Evolutionary conservation across 768 basidiomycete species (phyloP), one percentile per base, ranked within the genome.

Genomic region (Glaciozyma antarctica): DNA sequence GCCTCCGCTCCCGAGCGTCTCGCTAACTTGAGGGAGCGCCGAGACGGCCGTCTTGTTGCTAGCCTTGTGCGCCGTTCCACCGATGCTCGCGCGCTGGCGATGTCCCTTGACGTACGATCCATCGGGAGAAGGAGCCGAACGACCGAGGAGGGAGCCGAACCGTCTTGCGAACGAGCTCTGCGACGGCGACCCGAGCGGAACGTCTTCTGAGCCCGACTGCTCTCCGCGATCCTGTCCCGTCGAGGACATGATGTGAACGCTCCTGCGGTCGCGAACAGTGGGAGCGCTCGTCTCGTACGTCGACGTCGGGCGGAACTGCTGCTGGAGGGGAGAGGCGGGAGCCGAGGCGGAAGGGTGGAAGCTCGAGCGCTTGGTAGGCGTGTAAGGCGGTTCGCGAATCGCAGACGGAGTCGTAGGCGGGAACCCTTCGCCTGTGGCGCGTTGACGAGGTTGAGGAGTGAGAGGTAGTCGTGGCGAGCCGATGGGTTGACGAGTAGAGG

Each of bases 121-220:
- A 19, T 13, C 22, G 9, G 16, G 15, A 7, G 34, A 15, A 26
- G 54, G 30, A 0, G 47, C 3, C 1, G 61, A 54, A 15, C 10
- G 70, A 58, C 72, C 72, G 45, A 75, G 69, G 28, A 75, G 69
- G 17, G 72, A 73, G 15, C 73, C 67, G 63, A 75, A 75, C 24
- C 74, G 60, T 2, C 66, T 32, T 0, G 67, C 74, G 62, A 75
- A 68, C 17, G 60, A 58, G 24, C 68, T 30, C 17, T 26, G 32
- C 30, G 53, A 54, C 15, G 53, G 21, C 17, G 53, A 34, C 3
- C 21, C 47, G 53, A 54, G 53, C 5, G 53, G 30, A 22, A 54
- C 53, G 49, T 19, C n/a, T 47, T 57, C 60, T 47, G 45, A 15
- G 41, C 56, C 38, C 38, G 38, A 41, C 38, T 41, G 38, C 7